Conservation (phyloP, 2,329 filamentous ascomycete genomes). For the Ophiostoma sp. region DNA sequence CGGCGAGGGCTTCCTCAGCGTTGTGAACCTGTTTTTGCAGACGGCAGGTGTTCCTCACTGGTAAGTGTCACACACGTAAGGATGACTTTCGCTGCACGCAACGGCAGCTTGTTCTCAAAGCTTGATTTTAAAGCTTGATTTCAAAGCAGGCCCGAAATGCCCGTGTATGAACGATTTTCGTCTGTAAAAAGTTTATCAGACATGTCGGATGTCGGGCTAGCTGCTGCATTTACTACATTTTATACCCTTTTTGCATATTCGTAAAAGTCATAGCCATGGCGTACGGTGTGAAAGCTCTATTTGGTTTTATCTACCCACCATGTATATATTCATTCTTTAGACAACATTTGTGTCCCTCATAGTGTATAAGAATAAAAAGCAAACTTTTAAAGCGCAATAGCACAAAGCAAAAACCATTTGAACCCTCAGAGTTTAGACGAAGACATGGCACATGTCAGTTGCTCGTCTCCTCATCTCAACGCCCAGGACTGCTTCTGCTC, state of each 20-base stretch:
- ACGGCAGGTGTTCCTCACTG: constrained; percentile 49
- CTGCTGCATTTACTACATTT: not conserved
- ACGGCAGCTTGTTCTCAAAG: not conserved
- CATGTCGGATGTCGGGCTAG: constrained; percentile 5
- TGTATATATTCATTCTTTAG: not conserved
- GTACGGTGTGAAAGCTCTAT: not conserved
- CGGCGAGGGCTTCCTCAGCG: constrained; percentile 88
- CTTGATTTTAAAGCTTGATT: not conserved
- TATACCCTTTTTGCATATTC: not conserved
- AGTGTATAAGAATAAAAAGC: not conserved
- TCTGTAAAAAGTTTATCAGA: not conserved
- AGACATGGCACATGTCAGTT: not conserved
- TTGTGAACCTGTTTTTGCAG: constrained; percentile 82
- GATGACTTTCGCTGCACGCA: not conserved
- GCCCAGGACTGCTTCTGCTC: constrained; percentile 49
- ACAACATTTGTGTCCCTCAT: not conserved
- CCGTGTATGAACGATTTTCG: not conserved
- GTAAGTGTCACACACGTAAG: not conserved
- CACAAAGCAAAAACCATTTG: too few relatives aligned
- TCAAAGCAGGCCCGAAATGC: not conserved
- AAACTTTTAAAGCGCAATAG: not conserved
- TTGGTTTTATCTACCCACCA: not conserved
- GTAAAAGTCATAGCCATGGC: not conserved
- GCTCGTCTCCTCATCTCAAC: constrained; percentile 20
- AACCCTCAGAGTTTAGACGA: not conserved